phyloP scores from a whole-genome alignment of 768 basidiomycete genomes.

The Coprinopsis strossmayeri region DNA sequence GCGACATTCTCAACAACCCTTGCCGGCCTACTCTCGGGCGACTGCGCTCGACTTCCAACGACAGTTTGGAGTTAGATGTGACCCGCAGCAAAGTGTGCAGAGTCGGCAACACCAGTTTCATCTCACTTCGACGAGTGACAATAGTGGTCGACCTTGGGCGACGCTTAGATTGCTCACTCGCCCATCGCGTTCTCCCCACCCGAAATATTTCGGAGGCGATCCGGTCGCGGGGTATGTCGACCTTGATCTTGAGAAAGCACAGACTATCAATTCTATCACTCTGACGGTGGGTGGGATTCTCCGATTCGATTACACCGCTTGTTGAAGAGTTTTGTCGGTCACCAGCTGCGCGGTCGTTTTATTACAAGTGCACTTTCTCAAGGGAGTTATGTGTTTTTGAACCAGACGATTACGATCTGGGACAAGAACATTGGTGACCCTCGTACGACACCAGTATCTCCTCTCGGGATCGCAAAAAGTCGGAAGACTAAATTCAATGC shows the following conservation, averaged over 20 bases:
- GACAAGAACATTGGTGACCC: conserved; percentile 26
- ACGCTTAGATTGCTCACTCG: conserved; percentile 14
- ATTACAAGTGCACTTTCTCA: conserved; percentile 5
- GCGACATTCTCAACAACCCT: conserved; percentile 6
- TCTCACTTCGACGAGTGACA: not conserved
- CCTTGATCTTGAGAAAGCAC: conserved; percentile 13
- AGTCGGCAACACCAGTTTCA: conserved; percentile 5
- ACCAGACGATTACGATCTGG: conserved; percentile 20
- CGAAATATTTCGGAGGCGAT: conserved; percentile 18
- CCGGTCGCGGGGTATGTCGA: conserved; percentile 12
- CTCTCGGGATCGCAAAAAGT: conserved; percentile 3
- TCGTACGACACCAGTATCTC: not conserved
- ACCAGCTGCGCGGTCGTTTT: conserved; percentile 12
- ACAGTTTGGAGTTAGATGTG: not conserved
- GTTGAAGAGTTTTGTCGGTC: not conserved
- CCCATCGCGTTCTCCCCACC: conserved; percentile 8
- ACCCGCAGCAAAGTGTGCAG: not conserved
- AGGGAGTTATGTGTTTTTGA: conserved; percentile 8
- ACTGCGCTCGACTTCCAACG: conserved; percentile 4
- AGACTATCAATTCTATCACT: conserved; percentile 12
- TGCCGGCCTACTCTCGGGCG: conserved; percentile 7
- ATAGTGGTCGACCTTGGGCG: conserved; percentile 12
- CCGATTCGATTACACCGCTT: not conserved
- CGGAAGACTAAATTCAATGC: conserved; percentile 22
- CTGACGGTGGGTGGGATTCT: conserved; percentile 8